Base-by-base conservation (phyloP, 2,329 filamentous ascomycete genomes). In the Arthrobotrys conoides region DNA sequence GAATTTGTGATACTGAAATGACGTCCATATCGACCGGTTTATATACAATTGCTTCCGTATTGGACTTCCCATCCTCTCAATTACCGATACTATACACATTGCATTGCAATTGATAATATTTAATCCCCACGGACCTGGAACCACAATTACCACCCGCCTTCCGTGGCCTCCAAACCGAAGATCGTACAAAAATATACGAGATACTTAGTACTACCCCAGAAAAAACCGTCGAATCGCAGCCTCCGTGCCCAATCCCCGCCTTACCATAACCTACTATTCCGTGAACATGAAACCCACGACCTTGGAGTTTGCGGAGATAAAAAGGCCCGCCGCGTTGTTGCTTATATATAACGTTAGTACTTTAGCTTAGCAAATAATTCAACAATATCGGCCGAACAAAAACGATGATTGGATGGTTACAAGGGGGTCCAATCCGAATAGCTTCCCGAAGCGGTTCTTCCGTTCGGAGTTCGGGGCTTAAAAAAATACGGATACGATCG, bases 221-320 rank as follows among this genome's bases (percentile, higher is more conserved):
- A 18, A 46, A 20, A 16, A 16, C 5, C 38, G 8, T 46, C 44
- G 44, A 46, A 46, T 20, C 16, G 44, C 8, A 46, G 5, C 5
- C 8, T 4, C n/a, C 44, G 44, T 46, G 44, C 44, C 44, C 44
- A 46, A 46, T 46, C 44, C n/a, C 44, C 44, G 44, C 44, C 44
- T 46, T 46, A 18, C 41, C 16, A 16, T n/a, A 5, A 46, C 12
- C 4, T 38, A 14, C 8, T n/a, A 38, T n/a, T n/a, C 14, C 41
- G 12, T 12, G 14, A 16, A n/a, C 16, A n/a, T n/a, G 14, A 5
- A 5, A 16, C n/a, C n/a, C n/a, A 46, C n/a, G 9, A 46, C 44
- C 9, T 61, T 36, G 24, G 33, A 61, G 49, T 55, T 55, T 33
- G n/a, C 44, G 44, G 44, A 46, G n/a, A 46, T 46, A 46, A 46